Percentiles rank a stretch among this genome's conserved stretches.
Conservation (phyloP, 1,284 basidiomycete species). For the Cystobasidium slooffiae region DNA sequence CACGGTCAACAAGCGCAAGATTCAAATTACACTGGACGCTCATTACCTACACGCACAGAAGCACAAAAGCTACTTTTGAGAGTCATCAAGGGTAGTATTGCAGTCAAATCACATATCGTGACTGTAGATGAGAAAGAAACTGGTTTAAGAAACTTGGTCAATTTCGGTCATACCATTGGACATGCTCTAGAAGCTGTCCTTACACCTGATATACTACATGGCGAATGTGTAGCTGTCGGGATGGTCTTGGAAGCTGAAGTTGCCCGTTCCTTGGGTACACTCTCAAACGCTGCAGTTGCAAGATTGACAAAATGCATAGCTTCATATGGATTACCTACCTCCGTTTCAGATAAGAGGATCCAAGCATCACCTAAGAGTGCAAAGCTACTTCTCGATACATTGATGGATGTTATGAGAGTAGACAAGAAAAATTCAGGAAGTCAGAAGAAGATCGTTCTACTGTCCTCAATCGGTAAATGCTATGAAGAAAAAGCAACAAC, state of each 20-base stretch:
- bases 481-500: slow-evolving; percentile 89
- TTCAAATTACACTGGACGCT: slow-evolving; percentile 65
- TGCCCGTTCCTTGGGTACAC: slow-evolving; percentile 79
- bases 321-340: slow-evolving; percentile 83
- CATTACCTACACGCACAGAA: slow-evolving; percentile 69
- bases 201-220: slow-evolving; percentile 87
- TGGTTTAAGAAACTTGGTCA: slow-evolving; percentile 92
- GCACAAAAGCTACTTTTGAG: slow-evolving; percentile 61
- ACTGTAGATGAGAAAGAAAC: slow-evolving; percentile 86
- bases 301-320: slow-evolving; percentile 80
- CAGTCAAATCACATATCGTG: slow-evolving; percentile 83
- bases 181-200: slow-evolving; percentile 94
- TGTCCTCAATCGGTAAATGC: slow-evolving; percentile 87
- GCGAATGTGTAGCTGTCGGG: slow-evolving; percentile 88
- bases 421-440: slow-evolving; percentile 96
- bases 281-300: slow-evolving; percentile 86
- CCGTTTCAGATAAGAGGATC: slow-evolving; percentile 75
- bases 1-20: slow-evolving; percentile 64
- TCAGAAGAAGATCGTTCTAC: slow-evolving; percentile 90
- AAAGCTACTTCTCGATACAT: slow-evolving; percentile 74
- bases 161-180: slow-evolving; percentile 94
- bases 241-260: slow-evolving; percentile 94
- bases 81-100: slow-evolving; percentile 53
- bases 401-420: slow-evolving; percentile 88
- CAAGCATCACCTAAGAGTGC: slow-evolving; percentile 71